Conservation (phyloP, 73 alveolate species). For the Tetrahymena borealis region DNA sequence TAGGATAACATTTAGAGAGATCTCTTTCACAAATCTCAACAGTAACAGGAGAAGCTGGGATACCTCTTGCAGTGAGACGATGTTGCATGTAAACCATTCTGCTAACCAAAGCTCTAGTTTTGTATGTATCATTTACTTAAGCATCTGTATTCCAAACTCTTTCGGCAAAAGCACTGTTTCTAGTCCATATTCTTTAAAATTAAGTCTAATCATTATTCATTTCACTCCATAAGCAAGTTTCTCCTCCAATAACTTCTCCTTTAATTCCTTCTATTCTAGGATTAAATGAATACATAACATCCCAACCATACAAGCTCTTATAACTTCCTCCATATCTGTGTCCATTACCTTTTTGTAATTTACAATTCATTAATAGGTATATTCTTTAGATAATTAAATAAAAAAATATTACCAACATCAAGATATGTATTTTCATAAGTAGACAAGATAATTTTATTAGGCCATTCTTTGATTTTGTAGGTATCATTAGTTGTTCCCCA, state of each 20-base stretch:
- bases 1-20: too few relatives aligned
- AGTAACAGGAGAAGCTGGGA: too few relatives aligned
- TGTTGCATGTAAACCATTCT: not conserved
- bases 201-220: constrained; percentile 14
- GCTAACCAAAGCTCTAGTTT: not conserved
- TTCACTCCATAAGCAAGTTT: constrained; percentile 33
- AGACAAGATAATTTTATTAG: constrained; percentile 9
- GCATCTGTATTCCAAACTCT: not conserved
- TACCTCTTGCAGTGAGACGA: not conserved
- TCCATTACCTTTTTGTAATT: too few relatives aligned
- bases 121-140: too few relatives aligned
- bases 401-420: too few relatives aligned
- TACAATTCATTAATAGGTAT: too few relatives aligned
- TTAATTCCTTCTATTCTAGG: constrained; percentile 11
- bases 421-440: constrained; percentile 4
- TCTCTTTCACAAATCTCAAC: too few relatives aligned
- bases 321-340: constrained; percentile 18
- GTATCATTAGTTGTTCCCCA: constrained; percentile 24
- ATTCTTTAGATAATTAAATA: too few relatives aligned
- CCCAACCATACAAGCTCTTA: constrained; percentile 5
- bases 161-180: constrained; percentile 16
- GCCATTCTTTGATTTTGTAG: not conserved
- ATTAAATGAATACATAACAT: constrained; percentile 15
- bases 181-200: not conserved
- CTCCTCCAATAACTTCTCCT: constrained; percentile 13